These are phyloP conservation scores for Cutaneotrichosporon sp. DNA, from an alignment of 1,284 basidiomycete genomes.

Conservation along the genomic window DNA sequence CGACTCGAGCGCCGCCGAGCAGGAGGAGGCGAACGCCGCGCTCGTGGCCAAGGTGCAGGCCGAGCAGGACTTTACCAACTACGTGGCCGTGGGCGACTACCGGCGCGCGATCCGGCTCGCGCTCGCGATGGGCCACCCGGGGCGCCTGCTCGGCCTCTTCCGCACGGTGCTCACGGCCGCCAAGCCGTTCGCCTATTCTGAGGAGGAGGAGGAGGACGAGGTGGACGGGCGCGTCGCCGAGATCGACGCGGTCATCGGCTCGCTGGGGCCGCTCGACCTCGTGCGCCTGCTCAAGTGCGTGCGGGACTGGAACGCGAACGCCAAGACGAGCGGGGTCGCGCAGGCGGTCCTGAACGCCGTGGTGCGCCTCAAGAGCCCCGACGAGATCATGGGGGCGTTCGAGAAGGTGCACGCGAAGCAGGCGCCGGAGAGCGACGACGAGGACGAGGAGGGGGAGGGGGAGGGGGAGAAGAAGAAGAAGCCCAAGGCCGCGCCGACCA, in stretches of 20 bases:
- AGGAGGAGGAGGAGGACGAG: slow-evolving; percentile 5
- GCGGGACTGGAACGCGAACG: slow-evolving; percentile 91
- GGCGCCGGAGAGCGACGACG: slow-evolving; percentile 35
- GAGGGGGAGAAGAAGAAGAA: slow-evolving; percentile 17
- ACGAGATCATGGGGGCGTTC: slow-evolving; percentile 75
- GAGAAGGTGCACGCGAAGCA: slow-evolving; percentile 38
- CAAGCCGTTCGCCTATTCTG: slow-evolving; percentile 6
- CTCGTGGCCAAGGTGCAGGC: slow-evolving; percentile 73
- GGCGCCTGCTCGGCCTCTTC: slow-evolving; percentile 81
- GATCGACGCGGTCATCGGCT: slow-evolving; percentile 79
- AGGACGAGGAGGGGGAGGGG: slow-evolving; percentile 34
- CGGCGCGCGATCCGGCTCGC: slow-evolving; percentile 87
- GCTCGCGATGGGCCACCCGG: slow-evolving; percentile 88
- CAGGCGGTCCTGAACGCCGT: slow-evolving; percentile 83
- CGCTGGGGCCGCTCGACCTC: slow-evolving; percentile 71
- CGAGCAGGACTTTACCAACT: slow-evolving; percentile 94
- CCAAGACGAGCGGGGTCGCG: slow-evolving; percentile 80
- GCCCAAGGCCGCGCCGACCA: slow-evolving; percentile 23
- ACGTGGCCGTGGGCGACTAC: slow-evolving; percentile 84
- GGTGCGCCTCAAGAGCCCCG: slow-evolving; percentile 70
- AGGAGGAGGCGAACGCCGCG: slow-evolving; percentile 66
- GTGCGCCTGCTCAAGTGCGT: slow-evolving; percentile 79
- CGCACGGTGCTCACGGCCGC: slow-evolving; percentile 58
- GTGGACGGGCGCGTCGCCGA: slow-evolving; percentile 40
- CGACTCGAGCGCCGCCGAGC: slow-evolving; percentile 81